Conservation (phyloP, 176 grass and related monocot species). For the Neostapfia colusana region DNA sequence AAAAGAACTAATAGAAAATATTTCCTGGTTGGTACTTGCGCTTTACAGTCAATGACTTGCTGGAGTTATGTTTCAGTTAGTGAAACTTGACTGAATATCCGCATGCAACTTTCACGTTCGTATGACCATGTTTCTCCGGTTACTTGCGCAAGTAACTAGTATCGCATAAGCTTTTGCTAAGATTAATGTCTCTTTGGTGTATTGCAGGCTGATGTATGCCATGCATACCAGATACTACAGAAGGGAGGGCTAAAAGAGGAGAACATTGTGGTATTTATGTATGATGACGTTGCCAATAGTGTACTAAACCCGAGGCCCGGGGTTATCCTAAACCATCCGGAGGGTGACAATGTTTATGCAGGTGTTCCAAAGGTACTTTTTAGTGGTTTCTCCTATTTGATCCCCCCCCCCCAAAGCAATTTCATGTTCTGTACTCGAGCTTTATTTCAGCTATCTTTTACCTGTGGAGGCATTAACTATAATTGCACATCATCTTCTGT, state of each 20-base stretch:
- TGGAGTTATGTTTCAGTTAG: background rate
- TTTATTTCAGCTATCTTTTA: background rate
- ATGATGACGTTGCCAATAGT: constrained; percentile 74
- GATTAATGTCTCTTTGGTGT: background rate
- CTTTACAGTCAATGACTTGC: background rate
- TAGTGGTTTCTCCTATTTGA: background rate
- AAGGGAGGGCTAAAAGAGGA: constrained; percentile 73
- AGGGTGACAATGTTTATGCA: constrained; percentile 77
- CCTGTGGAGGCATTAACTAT: background rate
- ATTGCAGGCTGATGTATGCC: constrained; percentile 82
- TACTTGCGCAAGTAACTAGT: background rate
- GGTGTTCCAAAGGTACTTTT: constrained; percentile 73
- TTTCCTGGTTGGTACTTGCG: background rate
- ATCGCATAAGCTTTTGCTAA: background rate
- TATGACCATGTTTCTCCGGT: background rate
- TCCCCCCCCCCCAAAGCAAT: no score
- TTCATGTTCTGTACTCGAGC: background rate
- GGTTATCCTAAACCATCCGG: constrained; percentile 74
- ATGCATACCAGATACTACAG: constrained; percentile 77
- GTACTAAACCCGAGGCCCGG: constrained; percentile 65
- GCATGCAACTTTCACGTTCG: background rate
- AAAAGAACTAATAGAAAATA: background rate
- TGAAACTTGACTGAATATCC: background rate
- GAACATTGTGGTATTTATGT: constrained; percentile 93
- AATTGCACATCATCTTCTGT: background rate